These are phyloP conservation scores for Malus sylvestris DNA, from an alignment of 306 rosid genomes.

Conservation along the genomic window DNA sequence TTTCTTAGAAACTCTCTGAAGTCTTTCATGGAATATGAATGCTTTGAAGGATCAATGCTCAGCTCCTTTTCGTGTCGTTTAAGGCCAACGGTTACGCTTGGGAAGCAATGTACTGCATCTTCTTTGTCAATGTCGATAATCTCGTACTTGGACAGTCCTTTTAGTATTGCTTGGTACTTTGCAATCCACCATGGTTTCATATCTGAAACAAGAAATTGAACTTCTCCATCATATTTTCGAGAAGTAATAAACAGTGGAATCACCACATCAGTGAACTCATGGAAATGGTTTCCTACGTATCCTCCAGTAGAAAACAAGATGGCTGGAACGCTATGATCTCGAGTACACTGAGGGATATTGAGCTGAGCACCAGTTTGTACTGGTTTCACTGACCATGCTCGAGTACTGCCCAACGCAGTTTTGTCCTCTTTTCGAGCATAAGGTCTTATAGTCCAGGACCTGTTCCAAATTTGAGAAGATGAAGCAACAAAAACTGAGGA, in stretches of 20 bases:
- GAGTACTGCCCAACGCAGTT: slow-evolving; percentile 42
- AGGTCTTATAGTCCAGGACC: slow-evolving; percentile 58
- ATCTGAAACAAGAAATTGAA: slow-evolving; percentile 54
- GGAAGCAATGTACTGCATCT: slow-evolving; percentile 66
- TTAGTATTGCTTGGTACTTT: slow-evolving; percentile 42
- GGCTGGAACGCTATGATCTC: slow-evolving; percentile 55
- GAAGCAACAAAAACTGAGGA: slow-evolving; percentile 43
- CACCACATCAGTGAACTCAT: slow-evolving; percentile 68
- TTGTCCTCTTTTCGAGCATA: slow-evolving; percentile 60
- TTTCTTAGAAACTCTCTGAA: slow-evolving; percentile 60
- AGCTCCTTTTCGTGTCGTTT: slow-evolving; percentile 53
- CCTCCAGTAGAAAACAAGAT: slow-evolving; percentile 68
- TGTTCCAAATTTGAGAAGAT: slow-evolving; percentile 23
- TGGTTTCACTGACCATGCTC: slow-evolving; percentile 56
- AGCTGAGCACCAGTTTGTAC: background rate
- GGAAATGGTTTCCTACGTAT: slow-evolving; percentile 78
- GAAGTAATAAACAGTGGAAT: slow-evolving; percentile 70
- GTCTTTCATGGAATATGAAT: slow-evolving; percentile 55
- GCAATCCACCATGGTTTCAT: slow-evolving; percentile 36
- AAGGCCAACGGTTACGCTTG: slow-evolving; percentile 54
- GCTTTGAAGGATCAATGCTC: slow-evolving; percentile 48
- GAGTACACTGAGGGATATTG: slow-evolving; percentile 35
- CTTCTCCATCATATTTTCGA: slow-evolving; percentile 55
- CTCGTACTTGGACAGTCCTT: slow-evolving; percentile 51
- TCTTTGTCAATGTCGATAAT: slow-evolving; percentile 50